Base-by-base conservation (phyloP, 2,329 filamentous ascomycete species). In the Zopfia rhizophila region DNA sequence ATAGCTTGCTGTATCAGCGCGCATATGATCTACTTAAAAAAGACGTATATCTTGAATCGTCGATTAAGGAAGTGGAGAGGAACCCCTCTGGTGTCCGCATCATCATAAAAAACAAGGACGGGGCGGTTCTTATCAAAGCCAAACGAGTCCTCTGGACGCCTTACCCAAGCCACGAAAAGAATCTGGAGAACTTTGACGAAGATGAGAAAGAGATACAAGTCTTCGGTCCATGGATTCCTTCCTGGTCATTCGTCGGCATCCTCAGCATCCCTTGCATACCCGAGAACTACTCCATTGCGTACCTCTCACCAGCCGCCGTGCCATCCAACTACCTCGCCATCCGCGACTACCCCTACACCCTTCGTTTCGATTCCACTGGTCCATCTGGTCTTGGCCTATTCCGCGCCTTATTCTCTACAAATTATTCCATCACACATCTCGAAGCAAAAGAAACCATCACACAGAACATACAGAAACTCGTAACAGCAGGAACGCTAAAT, bases 1-100 rank as follows among this genome's bases (percentile, higher is more conserved):
- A 64, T 28, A 55, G 56, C 21, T 22, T 64, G 6, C 21, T 64
- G 8, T 63, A 64, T 32, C 40, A 58, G 33, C 57, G 56, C 18
- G 56, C 61, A 13, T 54, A 60, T 12, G 31, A 48, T 2, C 42
- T 62, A 5, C 51, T 64, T 2, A 31, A 40, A 12, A 7, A 45
- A 2, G 51, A 57, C 27, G 45, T 56, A 7, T 39, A 52, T 0
- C 43, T 61, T 14, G 48, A 39, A 3, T 51, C 37, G 29, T 45
- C 16, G n/a, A 47, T 62, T 3, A 28, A 42, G 7, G 22, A 38
- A 19, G 44, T 32, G 2, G 35, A 49, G 18, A 45, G 48, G 24
- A 41, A 33, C 2, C 10, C 13, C 1, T 11, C 19, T 16, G 47
- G 49, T 4, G 31, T 49, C 2, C 18, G 38, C 7, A 24, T 61